Base-by-base conservation (phyloP, 805 yeast species). In the Kuraishia cidri region DNA sequence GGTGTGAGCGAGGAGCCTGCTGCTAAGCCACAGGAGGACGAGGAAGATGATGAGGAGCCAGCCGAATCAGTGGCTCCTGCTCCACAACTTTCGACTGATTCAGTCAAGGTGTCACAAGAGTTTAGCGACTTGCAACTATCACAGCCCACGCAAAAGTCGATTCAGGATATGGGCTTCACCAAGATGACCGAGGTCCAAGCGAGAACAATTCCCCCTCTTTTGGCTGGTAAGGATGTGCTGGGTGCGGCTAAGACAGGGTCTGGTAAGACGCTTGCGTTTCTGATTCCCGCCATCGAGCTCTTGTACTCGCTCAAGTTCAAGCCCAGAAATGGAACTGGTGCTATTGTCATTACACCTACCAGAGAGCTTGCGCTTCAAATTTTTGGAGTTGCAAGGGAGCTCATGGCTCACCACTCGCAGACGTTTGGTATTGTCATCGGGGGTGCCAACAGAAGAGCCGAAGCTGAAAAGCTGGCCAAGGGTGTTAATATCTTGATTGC, bases 241-340 rank as follows among this genome's bases (percentile, higher is more conserved):
- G 99, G 98, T 44, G 98, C 98, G n/a, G 99, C 99, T 36, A 90
- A 88, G 62, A 92, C 99, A 3, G 99, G 99, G 34, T 87, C 97
- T 1, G 99, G 99, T 54, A 92, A 92, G 64, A 92, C 99, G 1
- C 64, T 94, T 39, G 97, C 99, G 7, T 92, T 92, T 47, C 65
- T 92, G 50, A 72, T 92, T 38, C 99, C 99, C 10, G 98, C 98
- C 21, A 80, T 92, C 42, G 98, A 92, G 61, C 64, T 87, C 62
- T 68, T 92, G 35, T 82, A 88, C 52, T 78, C 95, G 12, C 69
- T 92, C 48, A 86, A 82, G 54, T 92, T 88, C 66, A 92, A 90
- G 60, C 97, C 98, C 35, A 75, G 97, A 66, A 94, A 92, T 54
- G 98, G 98, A 45, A 90, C 97, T 11, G 97, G 97, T 55, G 97